A percentile compares a stretch with the other conserved stretches of the same genome.
These are phyloP conservation scores for Thraustochytrium aureum DNA, from an alignment of 352 stramenopile genomes.

Conservation along the genomic window DNA sequence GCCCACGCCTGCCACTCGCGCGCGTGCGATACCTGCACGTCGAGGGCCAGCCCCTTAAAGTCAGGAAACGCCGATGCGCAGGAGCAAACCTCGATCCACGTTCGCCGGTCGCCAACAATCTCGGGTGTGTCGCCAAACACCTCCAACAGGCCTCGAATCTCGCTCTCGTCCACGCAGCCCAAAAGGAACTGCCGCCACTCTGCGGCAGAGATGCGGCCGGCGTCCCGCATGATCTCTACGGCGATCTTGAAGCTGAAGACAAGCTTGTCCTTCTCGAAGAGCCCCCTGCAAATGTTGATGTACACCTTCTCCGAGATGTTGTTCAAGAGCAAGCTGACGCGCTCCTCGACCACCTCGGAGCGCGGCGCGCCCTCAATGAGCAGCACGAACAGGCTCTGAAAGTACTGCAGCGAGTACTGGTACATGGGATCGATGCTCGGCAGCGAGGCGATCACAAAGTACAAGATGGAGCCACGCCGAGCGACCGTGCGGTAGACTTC, in stretches of 20 bases:
- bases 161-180: constrained; percentile 57
- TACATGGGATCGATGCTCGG: constrained; percentile 92
- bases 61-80: background rate
- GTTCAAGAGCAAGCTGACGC: constrained; percentile 82
- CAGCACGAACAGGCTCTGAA: constrained; percentile 85
- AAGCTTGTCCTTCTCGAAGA: constrained; percentile 95
- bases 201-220: constrained; percentile 64
- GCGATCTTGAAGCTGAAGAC: constrained; percentile 91
- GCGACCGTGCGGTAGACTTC: constrained; percentile 86
- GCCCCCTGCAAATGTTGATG: constrained; percentile 85
- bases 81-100: constrained; percentile 33
- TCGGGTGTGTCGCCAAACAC: background rate
- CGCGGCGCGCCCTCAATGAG: constrained; percentile 75
- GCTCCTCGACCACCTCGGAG: constrained; percentile 71
- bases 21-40: constrained; percentile 62
- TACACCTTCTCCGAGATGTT: constrained; percentile 90
- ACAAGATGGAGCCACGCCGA: constrained; percentile 82
- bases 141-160: background rate
- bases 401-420: constrained; percentile 92
- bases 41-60: constrained; percentile 56
- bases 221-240: constrained; percentile 75
- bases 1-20: constrained; percentile 75
- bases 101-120: background rate
- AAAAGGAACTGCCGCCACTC: constrained; percentile 87
- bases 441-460: constrained; percentile 88